phyloP scores from a whole-genome alignment of 441 rosid genomes.

The Hura crepitans region DNA sequence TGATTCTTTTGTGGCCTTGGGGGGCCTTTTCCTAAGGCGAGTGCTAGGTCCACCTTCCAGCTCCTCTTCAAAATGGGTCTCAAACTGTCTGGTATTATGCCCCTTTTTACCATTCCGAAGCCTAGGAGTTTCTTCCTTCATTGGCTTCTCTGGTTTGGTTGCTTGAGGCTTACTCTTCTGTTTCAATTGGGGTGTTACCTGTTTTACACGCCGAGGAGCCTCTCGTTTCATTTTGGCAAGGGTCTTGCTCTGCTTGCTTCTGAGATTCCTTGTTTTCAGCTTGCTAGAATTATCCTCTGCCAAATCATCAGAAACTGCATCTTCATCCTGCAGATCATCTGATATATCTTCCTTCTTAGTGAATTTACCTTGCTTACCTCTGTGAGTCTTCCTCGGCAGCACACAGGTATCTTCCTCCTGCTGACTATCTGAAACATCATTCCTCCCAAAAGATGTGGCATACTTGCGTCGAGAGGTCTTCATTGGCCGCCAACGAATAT shows the following conservation, averaged over 20 bases:
- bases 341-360: conserved; percentile 37
- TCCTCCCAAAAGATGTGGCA: conserved; percentile 27
- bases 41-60: conserved; percentile 77
- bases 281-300: conserved; percentile 24
- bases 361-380: conserved; percentile 31
- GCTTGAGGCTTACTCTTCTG: conserved; percentile 31
- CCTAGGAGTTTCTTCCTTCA: conserved; percentile 40
- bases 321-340: conserved; percentile 31
- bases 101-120: conserved; percentile 32
- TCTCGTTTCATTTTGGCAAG: conserved; percentile 35
- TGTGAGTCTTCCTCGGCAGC: conserved; percentile 11
- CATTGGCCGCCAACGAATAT: conserved; percentile 5
- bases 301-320: conserved; percentile 33
- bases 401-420: conserved; percentile 15
- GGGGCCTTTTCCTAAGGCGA: conserved; percentile 65
- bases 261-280: conserved; percentile 21
- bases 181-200: conserved; percentile 23
- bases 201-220: conserved; percentile 30
- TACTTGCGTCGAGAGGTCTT: conserved; percentile 19
- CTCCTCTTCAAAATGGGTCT: conserved; percentile 36
- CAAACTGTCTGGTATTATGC: conserved; percentile 26
- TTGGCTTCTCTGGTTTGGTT: conserved; percentile 31
- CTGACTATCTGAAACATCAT: conserved; percentile 28
- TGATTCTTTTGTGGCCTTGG: conserved; percentile 37
- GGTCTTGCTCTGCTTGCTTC: conserved; percentile 31